phyloP scores from a whole-genome alignment of 495 filamentous ascomycete species.

The Umbilicaria muhlenbergii region DNA sequence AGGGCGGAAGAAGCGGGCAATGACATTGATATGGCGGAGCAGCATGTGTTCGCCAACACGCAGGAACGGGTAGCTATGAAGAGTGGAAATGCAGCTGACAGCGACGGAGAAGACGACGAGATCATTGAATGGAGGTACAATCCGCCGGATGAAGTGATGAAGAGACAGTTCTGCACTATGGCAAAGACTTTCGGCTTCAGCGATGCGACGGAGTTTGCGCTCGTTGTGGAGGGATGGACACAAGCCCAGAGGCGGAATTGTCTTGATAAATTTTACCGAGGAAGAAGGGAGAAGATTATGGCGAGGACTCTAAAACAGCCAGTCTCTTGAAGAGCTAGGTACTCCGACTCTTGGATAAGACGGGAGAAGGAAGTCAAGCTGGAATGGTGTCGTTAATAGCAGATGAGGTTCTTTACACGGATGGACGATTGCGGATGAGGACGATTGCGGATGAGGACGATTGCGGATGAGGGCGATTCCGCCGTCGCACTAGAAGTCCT shows the following conservation, averaged over 20 bases:
- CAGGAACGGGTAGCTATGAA: constrained; percentile 10
- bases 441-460: too few species aligned
- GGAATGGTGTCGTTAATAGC: too few species aligned
- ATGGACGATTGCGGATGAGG: too few species aligned
- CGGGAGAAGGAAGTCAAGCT: too few species aligned
- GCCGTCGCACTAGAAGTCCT: too few species aligned
- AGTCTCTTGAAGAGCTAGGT: not conserved
- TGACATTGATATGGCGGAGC: constrained; percentile 27
- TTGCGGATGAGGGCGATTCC: too few species aligned
- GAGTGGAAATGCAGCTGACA: constrained; percentile 4
- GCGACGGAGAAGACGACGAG: constrained; percentile 9
- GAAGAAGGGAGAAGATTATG: constrained; percentile 26
- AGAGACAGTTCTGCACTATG: constrained; percentile 84
- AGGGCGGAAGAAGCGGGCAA: constrained; percentile 52
- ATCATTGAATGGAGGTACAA: constrained; percentile 50
- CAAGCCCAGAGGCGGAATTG: constrained; percentile 67
- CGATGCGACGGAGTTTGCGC: constrained; percentile 71
- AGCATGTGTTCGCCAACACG: constrained; percentile 32
- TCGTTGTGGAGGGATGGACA: constrained; percentile 88
- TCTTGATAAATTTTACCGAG: constrained; percentile 66
- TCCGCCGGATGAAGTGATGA: constrained; percentile 58
- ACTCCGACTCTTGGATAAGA: too few species aligned
- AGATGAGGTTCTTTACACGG: too few species aligned
- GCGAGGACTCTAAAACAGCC: too few species aligned
- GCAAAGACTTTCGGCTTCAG: constrained; percentile 62